Evolutionary conservation across 2,329 filamentous ascomycete genomes (phyloP), one percentile per base, ranked within the genome.

Genomic region (Aspergillus sp.): DNA sequence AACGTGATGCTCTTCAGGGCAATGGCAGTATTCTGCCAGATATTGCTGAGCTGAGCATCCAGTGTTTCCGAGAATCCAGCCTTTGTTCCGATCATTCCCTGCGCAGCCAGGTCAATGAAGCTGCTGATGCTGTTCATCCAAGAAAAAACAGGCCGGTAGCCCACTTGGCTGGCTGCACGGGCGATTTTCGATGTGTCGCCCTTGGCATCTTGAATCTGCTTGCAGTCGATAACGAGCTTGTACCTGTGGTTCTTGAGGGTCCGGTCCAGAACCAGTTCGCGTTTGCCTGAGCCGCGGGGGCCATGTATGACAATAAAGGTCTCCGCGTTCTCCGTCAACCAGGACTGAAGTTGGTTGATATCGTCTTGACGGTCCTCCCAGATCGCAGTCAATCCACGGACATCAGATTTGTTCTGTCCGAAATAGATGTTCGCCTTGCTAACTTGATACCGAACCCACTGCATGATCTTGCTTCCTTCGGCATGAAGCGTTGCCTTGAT

Each of bases 51-150:
- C 70, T 98, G 93, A 0, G 91, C 89, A 72, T 97, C 94, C 30
- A 97, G 81, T 0, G 93, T 97, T 74, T 97, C 94, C 0, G 92
- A 96, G 73, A 98, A 97, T 7, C 93, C 93, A 6, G 93, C 91
- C 78, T 98, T 97, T 61, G 96, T 91, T 13, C 94, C 94, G 22
- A 94, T 96, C 13, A 95, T 95, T 69, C 93, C 91, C 75, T 97
- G 94, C 1, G 95, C 92, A 23, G 94, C 95, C 43, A 98, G 85
- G 69, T 98, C 95, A 66, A 97, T 83, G 79, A 97, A 87, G 74
- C 93, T 96, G 77, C 91, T 96, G 67, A 98, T 87, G 71, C 89
- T 97, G 77, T 98, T 97, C 79, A 96, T 91, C 91, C 93, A 98
- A 0, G 92, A 96, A 75, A 99, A 99, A 0, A 99, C 88, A 0